Evolutionary conservation across 305 asterid genomes (phyloP).

Genomic region (Fraxinus paxiana): DNA sequence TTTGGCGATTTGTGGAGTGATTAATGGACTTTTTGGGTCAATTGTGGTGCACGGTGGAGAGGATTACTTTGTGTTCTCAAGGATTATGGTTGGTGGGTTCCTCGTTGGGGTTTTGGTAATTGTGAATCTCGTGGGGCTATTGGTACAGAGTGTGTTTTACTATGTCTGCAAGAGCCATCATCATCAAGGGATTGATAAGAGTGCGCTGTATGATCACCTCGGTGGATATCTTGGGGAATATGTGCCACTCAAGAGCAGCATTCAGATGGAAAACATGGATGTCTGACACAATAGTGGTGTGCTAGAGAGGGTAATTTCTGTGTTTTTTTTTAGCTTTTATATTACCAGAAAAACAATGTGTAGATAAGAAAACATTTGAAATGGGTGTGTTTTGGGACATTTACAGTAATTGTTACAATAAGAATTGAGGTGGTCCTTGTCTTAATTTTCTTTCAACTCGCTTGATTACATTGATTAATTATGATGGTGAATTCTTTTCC

Average conservation of each 20-base stretch:
- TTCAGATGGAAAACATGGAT: neutral
- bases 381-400: neutral
- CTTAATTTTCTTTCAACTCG: neutral
- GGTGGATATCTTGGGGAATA: constrained; percentile 16
- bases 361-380: neutral
- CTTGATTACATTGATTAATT: neutral
- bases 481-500: neutral
- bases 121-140: constrained; percentile 9
- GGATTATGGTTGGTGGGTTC: constrained; percentile 5
- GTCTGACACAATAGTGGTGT: neutral
- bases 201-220: constrained; percentile 9
- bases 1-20: neutral
- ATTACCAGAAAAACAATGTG: neutral
- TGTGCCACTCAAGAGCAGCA: neutral
- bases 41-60: constrained; percentile 1
- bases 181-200: constrained; percentile 16
- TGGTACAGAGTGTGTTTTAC: constrained; percentile 9
- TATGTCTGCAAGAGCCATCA: constrained; percentile 11
- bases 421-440: neutral
- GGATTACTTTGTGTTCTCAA: neutral
- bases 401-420: neutral
- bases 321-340: neutral
- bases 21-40: neutral
- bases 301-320: neutral
- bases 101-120: constrained; percentile 12